Evolutionary conservation across 2,329 filamentous ascomycete genomes (phyloP).

Genomic region (Dactylellina leptospora): DNA sequence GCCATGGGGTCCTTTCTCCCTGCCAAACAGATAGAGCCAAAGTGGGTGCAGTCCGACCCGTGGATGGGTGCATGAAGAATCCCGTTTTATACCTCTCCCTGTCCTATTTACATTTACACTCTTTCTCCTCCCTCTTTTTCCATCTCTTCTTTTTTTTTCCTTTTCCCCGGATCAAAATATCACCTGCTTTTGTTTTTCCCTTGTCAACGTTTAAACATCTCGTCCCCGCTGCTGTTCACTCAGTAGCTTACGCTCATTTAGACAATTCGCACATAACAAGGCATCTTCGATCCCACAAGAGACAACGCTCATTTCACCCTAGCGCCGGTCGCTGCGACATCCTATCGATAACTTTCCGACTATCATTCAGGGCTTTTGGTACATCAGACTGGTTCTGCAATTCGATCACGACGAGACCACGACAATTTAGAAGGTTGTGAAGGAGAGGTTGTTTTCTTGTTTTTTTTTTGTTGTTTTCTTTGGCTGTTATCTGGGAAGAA

Average conservation of each 20-base stretch:
- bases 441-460: not conserved
- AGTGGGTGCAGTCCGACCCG: conserved; percentile 26
- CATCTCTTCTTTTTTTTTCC: conserved; percentile 10
- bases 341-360: conserved; percentile 27
- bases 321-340: conserved; percentile 49
- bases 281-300: conserved; percentile 18
- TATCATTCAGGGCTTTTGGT: conserved; percentile 39
- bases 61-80: conserved; percentile 20
- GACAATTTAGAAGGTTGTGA: conserved; percentile 12
- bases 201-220: conserved; percentile 18
- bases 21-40: no score
- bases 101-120: conserved; percentile 8
- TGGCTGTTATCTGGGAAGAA: not conserved
- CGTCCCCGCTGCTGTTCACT: conserved; percentile 21
- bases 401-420: conserved; percentile 11
- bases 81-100: conserved; percentile 51
- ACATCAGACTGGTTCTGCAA: conserved; percentile 47
- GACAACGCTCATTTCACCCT: conserved; percentile 37
- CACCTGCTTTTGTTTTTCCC: conserved; percentile 38
- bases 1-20: conserved; percentile 26
- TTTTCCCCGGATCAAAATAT: conserved; percentile 8
- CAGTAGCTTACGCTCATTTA: conserved; percentile 50
- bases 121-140: conserved; percentile 6
- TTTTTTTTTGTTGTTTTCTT: not conserved
- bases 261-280: not conserved